Conservation (phyloP, 2,329 filamentous ascomycete species). For the Nothomitra cinnamomea region DNA sequence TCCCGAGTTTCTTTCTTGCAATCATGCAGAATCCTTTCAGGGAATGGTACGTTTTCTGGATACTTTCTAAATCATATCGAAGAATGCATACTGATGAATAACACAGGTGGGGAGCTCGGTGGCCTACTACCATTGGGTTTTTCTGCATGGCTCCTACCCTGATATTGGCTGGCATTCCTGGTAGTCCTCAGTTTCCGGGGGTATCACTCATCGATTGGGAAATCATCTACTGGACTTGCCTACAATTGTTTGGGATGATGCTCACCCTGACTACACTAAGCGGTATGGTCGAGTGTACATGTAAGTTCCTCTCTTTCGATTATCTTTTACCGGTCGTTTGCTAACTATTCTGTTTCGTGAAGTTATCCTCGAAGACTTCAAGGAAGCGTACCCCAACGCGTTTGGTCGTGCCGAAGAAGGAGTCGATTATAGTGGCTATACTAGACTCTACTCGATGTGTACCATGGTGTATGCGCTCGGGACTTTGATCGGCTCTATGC, state of each 20-base stretch:
- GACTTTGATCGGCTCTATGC: conserved; percentile 9
- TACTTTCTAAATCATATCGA: not conserved
- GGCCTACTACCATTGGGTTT: not conserved
- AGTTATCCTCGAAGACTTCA: conserved; percentile 9
- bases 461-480: conserved; percentile 10
- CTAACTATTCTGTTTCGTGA: not conserved
- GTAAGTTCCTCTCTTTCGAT: conserved; percentile 4
- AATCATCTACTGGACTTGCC: not conserved
- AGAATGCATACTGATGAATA: not conserved
- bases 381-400: conserved; percentile 6
- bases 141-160: not conserved
- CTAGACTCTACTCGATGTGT: conserved; percentile 10
- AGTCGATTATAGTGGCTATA: conserved; percentile 7
- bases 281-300: conserved; percentile 7
- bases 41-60: too few relatives aligned
- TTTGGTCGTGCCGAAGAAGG: conserved; percentile 6
- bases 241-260: not conserved
- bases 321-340: not conserved
- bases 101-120: not conserved
- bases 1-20: too few relatives aligned
- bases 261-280: conserved; percentile 8
- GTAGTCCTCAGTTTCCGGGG: not conserved
- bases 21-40: too few relatives aligned
- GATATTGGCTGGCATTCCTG: not conserved
- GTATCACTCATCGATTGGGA: not conserved